Evolutionary conservation across 2,329 filamentous ascomycete species (phyloP), one percentile per base, ranked within the genome.

Genomic region (Diaporthe ampelina): DNA sequence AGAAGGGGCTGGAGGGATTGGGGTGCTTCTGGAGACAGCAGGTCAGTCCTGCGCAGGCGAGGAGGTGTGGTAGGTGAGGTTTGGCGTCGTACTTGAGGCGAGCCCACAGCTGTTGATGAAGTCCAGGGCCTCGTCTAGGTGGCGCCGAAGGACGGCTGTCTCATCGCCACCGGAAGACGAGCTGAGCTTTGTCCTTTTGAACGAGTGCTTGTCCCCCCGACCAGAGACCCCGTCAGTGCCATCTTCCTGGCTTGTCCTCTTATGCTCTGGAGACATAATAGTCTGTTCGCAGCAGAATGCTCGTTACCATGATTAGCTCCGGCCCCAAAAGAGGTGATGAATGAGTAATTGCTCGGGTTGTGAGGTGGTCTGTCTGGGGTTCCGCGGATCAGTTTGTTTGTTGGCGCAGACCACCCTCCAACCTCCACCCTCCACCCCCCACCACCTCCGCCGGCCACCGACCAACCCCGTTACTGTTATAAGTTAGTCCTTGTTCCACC

Each of bases 31-130:
- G 63, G 45, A 48, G 32, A 48, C 7, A 67, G 63, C 29, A 52
- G 45, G 63, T 67, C 29, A 67, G 63, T 67, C 45, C 21, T 21
- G 61, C 29, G 63, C n/a, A 52, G 45, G 32, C 63, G 32, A 43
- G 3, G 15, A 48, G 29, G 21, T 52, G 63, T 37, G 63, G 29
- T n/a, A 50, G 37, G 29, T 52, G 45, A 40, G 63, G 3, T 67
- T 43, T 52, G 45, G 17, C 15, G 63, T 52, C 63, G 63, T 67
- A 67, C 63, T 67, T 67, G 63, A 67, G 63, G 63, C 63, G 45
- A 67, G 63, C 45, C 45, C 63, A 13, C 29, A 13, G 63, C 63
- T 52, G 29, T 67, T 67, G 45, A 67, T 67, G 45, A 67, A 67
- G n/a, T 67, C 63, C 6, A 67, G 32, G 17, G 63, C 63, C 21